A percentile compares a stretch with the other conserved stretches of the same genome.
phyloP scores from a whole-genome alignment of 176 grass and related monocot species.

The Dactylis glomerata region DNA sequence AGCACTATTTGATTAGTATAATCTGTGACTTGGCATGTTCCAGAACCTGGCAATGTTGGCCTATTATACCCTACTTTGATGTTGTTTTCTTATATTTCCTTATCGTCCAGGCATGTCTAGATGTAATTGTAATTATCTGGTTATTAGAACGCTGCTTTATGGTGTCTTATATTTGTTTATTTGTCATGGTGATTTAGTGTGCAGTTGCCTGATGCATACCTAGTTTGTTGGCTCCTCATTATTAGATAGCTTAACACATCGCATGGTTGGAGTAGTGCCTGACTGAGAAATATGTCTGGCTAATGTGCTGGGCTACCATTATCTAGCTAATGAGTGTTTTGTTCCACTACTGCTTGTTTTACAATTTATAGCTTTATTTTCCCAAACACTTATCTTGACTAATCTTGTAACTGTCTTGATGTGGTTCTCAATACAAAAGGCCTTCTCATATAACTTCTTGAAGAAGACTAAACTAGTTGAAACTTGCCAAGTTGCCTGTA shows the following conservation, averaged over 20 bases:
- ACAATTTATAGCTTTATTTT: neutral
- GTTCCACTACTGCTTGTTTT: neutral
- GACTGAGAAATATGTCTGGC: neutral
- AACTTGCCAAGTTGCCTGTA: neutral
- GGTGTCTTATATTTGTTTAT: neutral
- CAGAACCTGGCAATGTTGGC: neutral
- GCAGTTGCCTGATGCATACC: neutral
- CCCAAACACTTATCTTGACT: neutral
- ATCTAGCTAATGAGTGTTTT: neutral
- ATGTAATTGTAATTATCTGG: neutral
- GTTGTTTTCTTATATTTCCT: neutral
- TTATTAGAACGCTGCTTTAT: neutral
- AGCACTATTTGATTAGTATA: neutral
- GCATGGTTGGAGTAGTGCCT: neutral
- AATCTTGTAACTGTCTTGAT: neutral
- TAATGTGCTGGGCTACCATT: neutral
- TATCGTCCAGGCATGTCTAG: neutral
- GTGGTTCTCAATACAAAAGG: neutral
- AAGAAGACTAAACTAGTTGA: conserved; percentile 6
- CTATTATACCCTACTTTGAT: neutral
- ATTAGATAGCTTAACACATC: neutral
- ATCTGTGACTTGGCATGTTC: neutral
- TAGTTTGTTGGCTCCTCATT: neutral
- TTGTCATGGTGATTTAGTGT: neutral
- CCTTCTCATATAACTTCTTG: neutral